These are phyloP conservation scores for Flaveria trinervia DNA, from an alignment of 129 eudicot species.

Conservation along the genomic window DNA sequence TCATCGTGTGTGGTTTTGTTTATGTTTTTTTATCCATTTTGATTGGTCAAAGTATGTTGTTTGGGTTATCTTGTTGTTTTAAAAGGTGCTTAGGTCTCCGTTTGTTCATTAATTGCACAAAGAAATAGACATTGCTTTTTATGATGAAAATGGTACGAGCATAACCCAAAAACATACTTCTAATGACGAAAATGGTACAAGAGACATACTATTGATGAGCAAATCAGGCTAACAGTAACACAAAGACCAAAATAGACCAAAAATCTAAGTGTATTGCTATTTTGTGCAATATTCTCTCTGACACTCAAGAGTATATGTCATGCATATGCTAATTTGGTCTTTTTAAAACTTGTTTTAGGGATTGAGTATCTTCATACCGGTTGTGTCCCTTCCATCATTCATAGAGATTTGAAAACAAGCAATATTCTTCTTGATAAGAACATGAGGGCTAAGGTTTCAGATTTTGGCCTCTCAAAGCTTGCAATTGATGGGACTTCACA, in stretches of 20 bases:
- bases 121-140: neutral
- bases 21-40: neutral
- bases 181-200: neutral
- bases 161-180: neutral
- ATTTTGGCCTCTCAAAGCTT: constrained; percentile 98
- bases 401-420: constrained; percentile 93
- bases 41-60: neutral
- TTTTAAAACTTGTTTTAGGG: constrained; percentile 52
- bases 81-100: neutral
- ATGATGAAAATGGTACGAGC: neutral
- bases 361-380: constrained; percentile 98
- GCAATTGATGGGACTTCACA: constrained; percentile 95
- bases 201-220: neutral
- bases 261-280: neutral
- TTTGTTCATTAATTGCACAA: neutral
- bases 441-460: constrained; percentile 96
- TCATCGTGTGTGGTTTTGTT: neutral
- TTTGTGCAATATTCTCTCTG: neutral
- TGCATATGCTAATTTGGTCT: neutral
- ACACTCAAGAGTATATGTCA: neutral
- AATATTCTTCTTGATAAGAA: constrained; percentile 94
- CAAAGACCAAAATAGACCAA: neutral
- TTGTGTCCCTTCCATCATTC: constrained; percentile 95
- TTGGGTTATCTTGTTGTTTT: constrained; percentile 1
- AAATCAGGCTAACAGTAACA: neutral